Evolutionary conservation across 2,329 filamentous ascomycete genomes (phyloP).

Genomic region (Neofusicoccum laricinum): DNA sequence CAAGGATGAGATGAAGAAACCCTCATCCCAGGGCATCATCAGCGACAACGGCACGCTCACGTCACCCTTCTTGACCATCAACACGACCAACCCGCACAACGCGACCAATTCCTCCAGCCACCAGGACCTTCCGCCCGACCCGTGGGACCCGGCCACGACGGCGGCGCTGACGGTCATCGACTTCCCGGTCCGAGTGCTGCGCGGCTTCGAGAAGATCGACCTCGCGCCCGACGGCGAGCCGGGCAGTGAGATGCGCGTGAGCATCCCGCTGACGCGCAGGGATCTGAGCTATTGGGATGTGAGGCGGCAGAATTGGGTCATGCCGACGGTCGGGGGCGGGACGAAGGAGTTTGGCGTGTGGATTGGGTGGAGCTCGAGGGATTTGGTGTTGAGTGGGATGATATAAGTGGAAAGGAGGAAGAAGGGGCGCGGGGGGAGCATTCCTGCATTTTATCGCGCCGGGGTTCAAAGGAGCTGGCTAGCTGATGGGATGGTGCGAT

Average conservation of each 20-base stretch:
- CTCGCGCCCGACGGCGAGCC: slow-evolving; percentile 24
- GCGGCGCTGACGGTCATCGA: slow-evolving; percentile 37
- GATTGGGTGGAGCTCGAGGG: slow-evolving; percentile 14
- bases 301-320: slow-evolving; percentile 40
- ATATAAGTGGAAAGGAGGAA: background rate
- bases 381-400: slow-evolving; percentile 12
- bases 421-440: no score
- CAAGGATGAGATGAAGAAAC: background rate
- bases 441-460: no score
- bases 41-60: background rate
- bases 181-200: slow-evolving; percentile 48
- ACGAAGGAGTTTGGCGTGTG: slow-evolving; percentile 13
- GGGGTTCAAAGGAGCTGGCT: no score
- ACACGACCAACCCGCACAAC: background rate
- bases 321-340: slow-evolving; percentile 1
- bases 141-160: background rate
- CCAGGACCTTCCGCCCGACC: background rate
- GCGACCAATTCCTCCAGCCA: background rate
- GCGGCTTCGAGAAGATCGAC: slow-evolving; percentile 44
- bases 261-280: slow-evolving; percentile 38
- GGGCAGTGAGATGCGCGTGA: slow-evolving; percentile 23
- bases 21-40: background rate
- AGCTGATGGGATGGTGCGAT: no score
- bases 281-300: slow-evolving; percentile 44
- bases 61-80: background rate